Base-by-base conservation (phyloP, 1,139 yeast genomes). In the Pneumocystis wakefieldiae region DNA sequence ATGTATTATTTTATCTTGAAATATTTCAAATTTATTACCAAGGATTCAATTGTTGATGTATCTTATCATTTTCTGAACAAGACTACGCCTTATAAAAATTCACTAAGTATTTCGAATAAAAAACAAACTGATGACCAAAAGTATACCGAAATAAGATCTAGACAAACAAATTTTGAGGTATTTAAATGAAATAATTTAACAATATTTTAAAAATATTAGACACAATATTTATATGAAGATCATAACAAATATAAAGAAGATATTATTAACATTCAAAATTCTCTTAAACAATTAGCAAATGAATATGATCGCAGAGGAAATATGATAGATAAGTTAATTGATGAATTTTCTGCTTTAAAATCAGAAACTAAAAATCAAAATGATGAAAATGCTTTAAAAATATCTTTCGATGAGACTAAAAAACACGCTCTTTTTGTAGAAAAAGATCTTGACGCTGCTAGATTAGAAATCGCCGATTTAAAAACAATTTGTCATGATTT, bases 381-480 rank as follows among this genome's bases (percentile, higher is more conserved):
- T 48, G 28, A 48, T 48, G 55, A 48, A 48, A 48, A 24, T 24
- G 32, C 32, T 2, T 48, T 48, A 15, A 48, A 48, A 48, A 48
- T 12, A 12, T 10, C 55, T 48, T 48, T 48, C 24, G 55, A 48
- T 10, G 55, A 48, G 28, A 24, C 55, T 10, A 48, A 48, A 48
- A 48, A 48, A 48, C 55, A 48, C 24, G 55, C 55, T 24, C 14
- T 48, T 48, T 48, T 48, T 48, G 55, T 48, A 24, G 59, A 57
- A 39, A 57, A 57, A 37, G 59, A 57, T 37, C 59, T 57, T 37
- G 59, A 37, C 29, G 59, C 41, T 57, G 59, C 59, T 37, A 37
- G 59, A 57, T 39, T 37, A 29, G 59, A 57, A 57, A 57, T 57
- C 29, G 29, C 28, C 19, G 59, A 37, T 12, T 24, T 57, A 37